Percentiles rank a stretch among this genome's conserved stretches.
phyloP scores from a whole-genome alignment of 2,329 filamentous ascomycete species.

The Cytospora paraplurivora region DNA sequence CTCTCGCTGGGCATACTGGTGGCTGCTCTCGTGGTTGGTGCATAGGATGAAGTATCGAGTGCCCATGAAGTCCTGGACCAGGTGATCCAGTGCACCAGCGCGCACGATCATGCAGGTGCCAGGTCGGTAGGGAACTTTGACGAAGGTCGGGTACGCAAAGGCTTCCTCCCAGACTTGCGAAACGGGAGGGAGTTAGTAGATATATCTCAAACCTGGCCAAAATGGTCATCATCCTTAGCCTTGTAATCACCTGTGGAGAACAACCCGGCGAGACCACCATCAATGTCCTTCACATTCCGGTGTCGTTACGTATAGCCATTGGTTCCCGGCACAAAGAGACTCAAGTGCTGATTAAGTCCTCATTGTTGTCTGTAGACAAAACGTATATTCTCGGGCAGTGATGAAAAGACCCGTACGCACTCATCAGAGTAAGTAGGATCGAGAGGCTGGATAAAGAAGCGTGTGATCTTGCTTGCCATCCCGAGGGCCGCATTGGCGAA shows the following conservation, averaged over 20 bases:
- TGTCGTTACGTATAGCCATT: constrained; percentile 29
- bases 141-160: constrained; percentile 29
- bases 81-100: constrained; percentile 28
- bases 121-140: constrained; percentile 28
- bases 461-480: constrained; percentile 15
- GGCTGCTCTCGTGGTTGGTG: constrained; percentile 29
- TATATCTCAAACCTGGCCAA: too few species aligned
- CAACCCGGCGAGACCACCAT: constrained; percentile 24
- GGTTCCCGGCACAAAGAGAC: constrained; percentile 28
- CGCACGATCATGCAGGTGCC: constrained; percentile 30
- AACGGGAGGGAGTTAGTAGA: background rate
- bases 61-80: constrained; percentile 27
- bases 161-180: constrained; percentile 16
- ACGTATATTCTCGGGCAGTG: constrained; percentile 5
- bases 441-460: constrained; percentile 25
- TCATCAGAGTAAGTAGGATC: constrained; percentile 18
- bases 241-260: constrained; percentile 24
- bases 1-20: constrained; percentile 9
- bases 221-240: background rate
- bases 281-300: constrained; percentile 24
- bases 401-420: constrained; percentile 8
- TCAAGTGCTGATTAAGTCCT: constrained; percentile 29
- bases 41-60: constrained; percentile 30
- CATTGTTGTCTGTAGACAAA: constrained; percentile 8
- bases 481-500: constrained; percentile 22